Conservation (phyloP, 2,329 filamentous ascomycete species). For the Ascochyta fabae region DNA sequence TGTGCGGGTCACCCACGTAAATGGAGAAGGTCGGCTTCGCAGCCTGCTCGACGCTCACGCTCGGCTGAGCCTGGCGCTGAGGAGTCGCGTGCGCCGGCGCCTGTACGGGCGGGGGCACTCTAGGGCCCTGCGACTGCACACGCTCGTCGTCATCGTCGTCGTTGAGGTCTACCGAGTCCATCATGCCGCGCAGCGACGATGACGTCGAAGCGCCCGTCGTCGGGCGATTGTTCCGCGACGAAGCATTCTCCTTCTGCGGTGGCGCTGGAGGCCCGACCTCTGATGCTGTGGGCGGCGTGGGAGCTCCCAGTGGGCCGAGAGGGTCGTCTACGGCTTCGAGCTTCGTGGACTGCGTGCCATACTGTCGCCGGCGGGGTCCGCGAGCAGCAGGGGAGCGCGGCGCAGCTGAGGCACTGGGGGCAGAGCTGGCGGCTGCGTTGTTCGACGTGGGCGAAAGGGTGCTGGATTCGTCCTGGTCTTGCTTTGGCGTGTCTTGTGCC, state of each 20-base stretch:
- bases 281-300: slow-evolving; percentile 58
- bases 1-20: slow-evolving; percentile 92
- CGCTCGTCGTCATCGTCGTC: slow-evolving; percentile 63
- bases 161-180: slow-evolving; percentile 74
- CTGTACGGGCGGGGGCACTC: slow-evolving; percentile 70
- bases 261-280: slow-evolving; percentile 73
- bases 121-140: slow-evolving; percentile 57
- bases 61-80: slow-evolving; percentile 69
- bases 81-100: slow-evolving; percentile 55
- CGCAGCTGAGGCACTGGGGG: slow-evolving; percentile 49
- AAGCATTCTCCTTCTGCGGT: slow-evolving; percentile 67
- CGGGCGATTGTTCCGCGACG: slow-evolving; percentile 53
- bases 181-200: slow-evolving; percentile 56
- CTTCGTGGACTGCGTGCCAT: slow-evolving; percentile 77
- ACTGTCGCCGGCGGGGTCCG: slow-evolving; percentile 61
- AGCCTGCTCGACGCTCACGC: slow-evolving; percentile 89
- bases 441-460: slow-evolving; percentile 23
- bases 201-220: slow-evolving; percentile 61
- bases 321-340: slow-evolving; percentile 79
- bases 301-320: slow-evolving; percentile 76
- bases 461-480: slow-evolving; percentile 46
- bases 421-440: slow-evolving; percentile 32
- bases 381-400: slow-evolving; percentile 57
- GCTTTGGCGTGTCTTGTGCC: slow-evolving; percentile 33
- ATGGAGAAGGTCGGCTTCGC: slow-evolving; percentile 92